A percentile compares a stretch with the other conserved stretches of the same genome.
Conservation (phyloP, 2,329 filamentous ascomycete species). For the Xylaria sp. region DNA sequence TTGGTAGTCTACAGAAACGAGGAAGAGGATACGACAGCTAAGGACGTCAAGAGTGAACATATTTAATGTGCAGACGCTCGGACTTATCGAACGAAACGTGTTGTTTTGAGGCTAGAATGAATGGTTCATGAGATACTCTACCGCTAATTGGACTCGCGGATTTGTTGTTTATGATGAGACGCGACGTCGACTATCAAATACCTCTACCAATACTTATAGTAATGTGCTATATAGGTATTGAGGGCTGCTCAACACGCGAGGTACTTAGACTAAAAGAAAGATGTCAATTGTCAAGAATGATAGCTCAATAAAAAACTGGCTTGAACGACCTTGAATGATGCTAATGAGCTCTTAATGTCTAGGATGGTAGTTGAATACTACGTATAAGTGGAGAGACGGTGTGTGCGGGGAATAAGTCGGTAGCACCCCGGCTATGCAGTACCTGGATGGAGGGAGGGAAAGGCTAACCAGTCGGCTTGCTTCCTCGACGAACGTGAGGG, state of each 20-base stretch:
- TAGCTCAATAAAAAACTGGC: not conserved
- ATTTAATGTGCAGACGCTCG: not conserved
- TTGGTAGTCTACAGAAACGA: not conserved
- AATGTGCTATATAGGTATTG: not conserved
- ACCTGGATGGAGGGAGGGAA: conserved; percentile 7
- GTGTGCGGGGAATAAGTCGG: not conserved
- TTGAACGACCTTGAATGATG: not conserved
- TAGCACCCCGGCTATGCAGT: not conserved
- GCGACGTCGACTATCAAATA: not conserved
- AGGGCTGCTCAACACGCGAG: not conserved
- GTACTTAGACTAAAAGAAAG: not conserved
- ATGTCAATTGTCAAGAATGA: not conserved
- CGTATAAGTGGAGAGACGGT: not conserved
- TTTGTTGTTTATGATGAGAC: not conserved
- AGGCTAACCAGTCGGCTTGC: conserved; percentile 26
- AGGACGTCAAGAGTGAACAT: not conserved
- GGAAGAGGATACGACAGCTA: not conserved
- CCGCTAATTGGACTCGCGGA: not conserved
- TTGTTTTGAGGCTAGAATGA: not conserved
- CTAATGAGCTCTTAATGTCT: not conserved
- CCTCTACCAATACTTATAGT: not conserved
- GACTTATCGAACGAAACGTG: not conserved
- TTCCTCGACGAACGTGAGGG: conserved; percentile 25
- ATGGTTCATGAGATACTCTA: not conserved
- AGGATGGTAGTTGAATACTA: not conserved